Percentiles rank a stretch among this genome's conserved stretches.
These are phyloP conservation scores for Millerozyma acaciae DNA, from an alignment of 805 yeast species.

Conservation along the genomic window DNA sequence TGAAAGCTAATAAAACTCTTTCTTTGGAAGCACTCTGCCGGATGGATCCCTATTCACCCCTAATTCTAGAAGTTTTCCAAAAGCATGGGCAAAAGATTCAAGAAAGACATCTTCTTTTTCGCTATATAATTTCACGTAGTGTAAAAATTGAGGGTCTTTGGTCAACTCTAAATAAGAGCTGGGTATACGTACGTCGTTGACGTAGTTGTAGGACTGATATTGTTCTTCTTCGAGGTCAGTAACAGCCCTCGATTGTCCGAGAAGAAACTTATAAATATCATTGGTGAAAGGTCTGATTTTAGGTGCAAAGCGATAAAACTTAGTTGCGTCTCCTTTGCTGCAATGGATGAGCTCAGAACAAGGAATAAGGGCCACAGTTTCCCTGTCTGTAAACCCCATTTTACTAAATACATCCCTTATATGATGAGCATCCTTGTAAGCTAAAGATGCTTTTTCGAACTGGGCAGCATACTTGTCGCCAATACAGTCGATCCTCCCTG, in stretches of 20 bases:
- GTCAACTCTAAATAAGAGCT: conserved; percentile 73
- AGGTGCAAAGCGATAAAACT: conserved; percentile 89
- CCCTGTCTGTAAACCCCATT: conserved; percentile 64
- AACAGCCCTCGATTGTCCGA: conserved; percentile 46
- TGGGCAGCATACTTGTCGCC: conserved; percentile 35
- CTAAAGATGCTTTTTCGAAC: conserved; percentile 51
- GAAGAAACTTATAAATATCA: conserved; percentile 50
- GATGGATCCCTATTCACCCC: conserved; percentile 47
- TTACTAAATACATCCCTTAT: conserved; percentile 43
- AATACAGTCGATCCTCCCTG: conserved; percentile 42
- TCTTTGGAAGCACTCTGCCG: conserved; percentile 10
- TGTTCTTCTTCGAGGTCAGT: conserved; percentile 49
- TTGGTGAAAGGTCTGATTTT: conserved; percentile 72
- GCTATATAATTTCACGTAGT: conserved; percentile 67
- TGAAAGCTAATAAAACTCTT: not conserved
- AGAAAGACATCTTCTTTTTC: conserved; percentile 59
- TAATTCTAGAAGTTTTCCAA: conserved; percentile 67
- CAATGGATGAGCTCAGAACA: conserved; percentile 79
- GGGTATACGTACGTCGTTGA: conserved; percentile 77
- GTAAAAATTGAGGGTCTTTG: conserved; percentile 55
- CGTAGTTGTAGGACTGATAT: conserved; percentile 54
- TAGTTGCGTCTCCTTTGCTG: conserved; percentile 68
- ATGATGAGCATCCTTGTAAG: conserved; percentile 41
- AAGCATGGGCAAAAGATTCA: conserved; percentile 61
- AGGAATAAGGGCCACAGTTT: conserved; percentile 67